Conservation (phyloP, 768 basidiomycete species). For the Mycena galopus region DNA sequence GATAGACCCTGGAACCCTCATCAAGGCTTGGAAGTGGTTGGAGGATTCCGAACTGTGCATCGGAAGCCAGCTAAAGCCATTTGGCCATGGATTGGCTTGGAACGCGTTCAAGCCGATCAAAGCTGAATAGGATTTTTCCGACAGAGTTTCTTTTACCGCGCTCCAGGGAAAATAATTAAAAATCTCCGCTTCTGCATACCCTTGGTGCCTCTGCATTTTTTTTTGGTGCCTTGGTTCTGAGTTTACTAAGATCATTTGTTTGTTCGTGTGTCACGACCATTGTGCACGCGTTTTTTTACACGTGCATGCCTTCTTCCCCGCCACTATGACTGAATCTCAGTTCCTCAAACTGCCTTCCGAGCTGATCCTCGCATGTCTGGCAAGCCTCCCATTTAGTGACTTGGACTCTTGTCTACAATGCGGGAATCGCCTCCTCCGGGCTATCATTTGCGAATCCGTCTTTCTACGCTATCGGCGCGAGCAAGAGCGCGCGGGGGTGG, state of each 20-base stretch:
- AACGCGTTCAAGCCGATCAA: background rate
- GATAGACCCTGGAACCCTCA: conserved; percentile 1
- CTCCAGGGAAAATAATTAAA: no score
- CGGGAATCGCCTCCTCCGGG: conserved; percentile 9
- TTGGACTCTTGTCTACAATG: background rate
- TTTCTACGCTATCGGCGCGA: conserved; percentile 8
- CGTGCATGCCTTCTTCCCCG: background rate
- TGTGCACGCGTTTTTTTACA: no score
- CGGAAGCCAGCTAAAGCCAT: background rate
- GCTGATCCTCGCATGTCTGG: conserved; percentile 3
- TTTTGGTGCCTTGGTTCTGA: no score
- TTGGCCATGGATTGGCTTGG: no score
- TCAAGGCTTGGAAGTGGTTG: conserved; percentile 2
- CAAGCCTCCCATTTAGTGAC: background rate
- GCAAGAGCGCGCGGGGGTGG: conserved; percentile 2
- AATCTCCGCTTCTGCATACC: no score
- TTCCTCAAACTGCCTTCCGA: conserved; percentile 14
- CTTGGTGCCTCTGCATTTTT: no score
- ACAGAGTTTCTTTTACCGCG: no score
- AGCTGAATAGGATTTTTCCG: no score
- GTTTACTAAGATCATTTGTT: no score
- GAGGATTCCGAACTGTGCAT: conserved; percentile 9
- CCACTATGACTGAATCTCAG: background rate
- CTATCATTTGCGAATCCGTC: conserved; percentile 6
- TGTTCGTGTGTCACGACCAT: no score